Conservation (phyloP, 2,329 filamentous ascomycete genomes). For the Catunica adiposa region DNA sequence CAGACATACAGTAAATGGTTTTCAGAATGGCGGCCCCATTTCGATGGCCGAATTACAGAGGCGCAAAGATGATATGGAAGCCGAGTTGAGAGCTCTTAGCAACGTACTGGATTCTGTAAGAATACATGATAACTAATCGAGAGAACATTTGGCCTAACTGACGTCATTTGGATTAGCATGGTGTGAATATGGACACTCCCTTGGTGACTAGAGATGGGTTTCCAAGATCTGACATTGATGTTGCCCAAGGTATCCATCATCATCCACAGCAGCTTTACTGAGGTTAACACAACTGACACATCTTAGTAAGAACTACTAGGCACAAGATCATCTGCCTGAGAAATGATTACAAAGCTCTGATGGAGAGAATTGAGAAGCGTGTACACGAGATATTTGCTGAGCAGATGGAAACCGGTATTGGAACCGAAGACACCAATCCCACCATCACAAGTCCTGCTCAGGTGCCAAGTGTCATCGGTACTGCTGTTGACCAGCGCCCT, state of each 20-base stretch:
- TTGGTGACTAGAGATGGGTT: constrained; percentile 82
- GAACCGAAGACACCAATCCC: background rate
- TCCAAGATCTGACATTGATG: constrained; percentile 82
- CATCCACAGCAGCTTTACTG: background rate
- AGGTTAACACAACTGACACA: constrained; percentile 14
- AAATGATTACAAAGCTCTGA: constrained; percentile 86
- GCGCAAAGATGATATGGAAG: constrained; percentile 72
- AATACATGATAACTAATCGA: constrained; percentile 10
- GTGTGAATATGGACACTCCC: constrained; percentile 78
- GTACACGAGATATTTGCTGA: constrained; percentile 80
- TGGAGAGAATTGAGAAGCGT: constrained; percentile 65
- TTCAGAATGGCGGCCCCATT: constrained; percentile 46
- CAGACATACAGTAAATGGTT: constrained; percentile 35
- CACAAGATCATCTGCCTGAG: constrained; percentile 74
- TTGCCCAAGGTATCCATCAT: constrained; percentile 59
- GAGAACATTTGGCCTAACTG: constrained; percentile 4
- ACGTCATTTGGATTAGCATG: constrained; percentile 43
- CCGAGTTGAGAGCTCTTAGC: constrained; percentile 69
- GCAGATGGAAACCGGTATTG: background rate
- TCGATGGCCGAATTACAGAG: constrained; percentile 65
- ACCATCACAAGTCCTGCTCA: background rate
- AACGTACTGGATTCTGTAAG: constrained; percentile 75
- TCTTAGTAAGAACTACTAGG: constrained; percentile 77
- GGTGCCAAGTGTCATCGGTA: background rate
- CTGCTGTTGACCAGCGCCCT: background rate